phyloP scores from a whole-genome alignment of 2,329 filamentous ascomycete genomes.

The Allantophomopsis lycopodina region DNA sequence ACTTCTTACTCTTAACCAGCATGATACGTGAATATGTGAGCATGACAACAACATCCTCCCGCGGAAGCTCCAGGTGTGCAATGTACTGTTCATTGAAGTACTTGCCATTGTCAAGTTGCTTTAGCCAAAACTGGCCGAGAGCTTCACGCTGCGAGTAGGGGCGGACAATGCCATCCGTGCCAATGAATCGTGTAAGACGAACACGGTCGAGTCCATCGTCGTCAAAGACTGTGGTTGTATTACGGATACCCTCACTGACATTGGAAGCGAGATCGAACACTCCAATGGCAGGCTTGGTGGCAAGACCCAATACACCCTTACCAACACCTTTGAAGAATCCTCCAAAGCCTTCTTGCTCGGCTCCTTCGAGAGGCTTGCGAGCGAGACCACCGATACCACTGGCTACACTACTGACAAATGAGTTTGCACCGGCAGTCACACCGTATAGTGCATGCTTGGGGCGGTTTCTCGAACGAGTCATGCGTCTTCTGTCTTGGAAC shows the following conservation, averaged over 20 bases:
- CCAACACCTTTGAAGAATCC: slow-evolving; percentile 97
- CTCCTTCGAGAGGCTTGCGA: slow-evolving; percentile 85
- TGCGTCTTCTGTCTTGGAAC: slow-evolving; percentile 91
- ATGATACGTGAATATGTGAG: slow-evolving; percentile 80
- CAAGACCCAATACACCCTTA: slow-evolving; percentile 86
- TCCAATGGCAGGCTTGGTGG: slow-evolving; percentile 92
- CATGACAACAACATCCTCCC: slow-evolving; percentile 81
- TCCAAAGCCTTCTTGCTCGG: slow-evolving; percentile 84
- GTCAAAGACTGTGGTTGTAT: slow-evolving; percentile 97
- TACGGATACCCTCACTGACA: slow-evolving; percentile 92
- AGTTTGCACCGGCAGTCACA: slow-evolving; percentile 89
- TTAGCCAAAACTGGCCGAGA: slow-evolving; percentile 95
- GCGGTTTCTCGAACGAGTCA: slow-evolving; percentile 81
- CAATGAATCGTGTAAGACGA: slow-evolving; percentile 84
- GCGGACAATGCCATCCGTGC: slow-evolving; percentile 81
- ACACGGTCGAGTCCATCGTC: slow-evolving; percentile 88
- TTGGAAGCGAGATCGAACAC: slow-evolving; percentile 96
- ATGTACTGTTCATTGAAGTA: slow-evolving; percentile 98
- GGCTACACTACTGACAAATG: slow-evolving; percentile 81
- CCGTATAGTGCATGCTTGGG: slow-evolving; percentile 97
- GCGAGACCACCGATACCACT: slow-evolving; percentile 90
- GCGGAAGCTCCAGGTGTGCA: slow-evolving; percentile 82
- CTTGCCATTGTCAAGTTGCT: slow-evolving; percentile 92
- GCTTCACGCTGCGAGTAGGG: slow-evolving; percentile 93
- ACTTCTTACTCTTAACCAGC: slow-evolving; percentile 72